phyloP scores from a whole-genome alignment of 306 rosid species.

The Malus orientalis region DNA sequence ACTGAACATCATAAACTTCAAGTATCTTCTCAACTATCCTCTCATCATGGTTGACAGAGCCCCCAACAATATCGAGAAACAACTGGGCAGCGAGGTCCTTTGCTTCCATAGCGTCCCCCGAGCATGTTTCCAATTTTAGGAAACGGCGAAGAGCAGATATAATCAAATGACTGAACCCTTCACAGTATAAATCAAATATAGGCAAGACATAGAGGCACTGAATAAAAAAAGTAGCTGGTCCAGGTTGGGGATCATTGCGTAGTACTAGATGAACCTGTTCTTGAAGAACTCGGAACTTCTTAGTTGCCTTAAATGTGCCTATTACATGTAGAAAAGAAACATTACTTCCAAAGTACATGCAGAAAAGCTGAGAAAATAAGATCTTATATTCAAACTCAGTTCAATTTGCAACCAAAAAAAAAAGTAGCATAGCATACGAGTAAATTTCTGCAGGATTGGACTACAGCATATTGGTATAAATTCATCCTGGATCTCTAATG shows the following conservation, averaged over 20 bases:
- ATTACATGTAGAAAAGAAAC: constrained; percentile 23
- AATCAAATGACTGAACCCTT: constrained; percentile 85
- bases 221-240: constrained; percentile 73
- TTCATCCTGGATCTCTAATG: neutral
- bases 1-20: constrained; percentile 60
- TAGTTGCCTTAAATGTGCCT: constrained; percentile 86
- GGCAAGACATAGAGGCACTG: constrained; percentile 76
- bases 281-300: constrained; percentile 87
- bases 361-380: neutral
- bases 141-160: constrained; percentile 65
- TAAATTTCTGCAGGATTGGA: neutral
- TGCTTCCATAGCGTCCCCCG: constrained; percentile 34
- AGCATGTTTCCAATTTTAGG: constrained; percentile 36
- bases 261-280: constrained; percentile 67
- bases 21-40: constrained; percentile 61
- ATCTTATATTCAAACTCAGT: neutral
- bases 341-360: neutral
- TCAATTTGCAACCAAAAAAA: neutral
- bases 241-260: constrained; percentile 73
- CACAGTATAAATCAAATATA: constrained; percentile 49
- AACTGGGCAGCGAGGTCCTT: constrained; percentile 66
- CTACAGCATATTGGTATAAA: neutral
- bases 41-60: constrained; percentile 65
- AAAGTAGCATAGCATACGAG: neutral
- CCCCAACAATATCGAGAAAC: constrained; percentile 53